phyloP scores from a whole-genome alignment of 345 rosid genomes.

The Moringa oleifera region DNA sequence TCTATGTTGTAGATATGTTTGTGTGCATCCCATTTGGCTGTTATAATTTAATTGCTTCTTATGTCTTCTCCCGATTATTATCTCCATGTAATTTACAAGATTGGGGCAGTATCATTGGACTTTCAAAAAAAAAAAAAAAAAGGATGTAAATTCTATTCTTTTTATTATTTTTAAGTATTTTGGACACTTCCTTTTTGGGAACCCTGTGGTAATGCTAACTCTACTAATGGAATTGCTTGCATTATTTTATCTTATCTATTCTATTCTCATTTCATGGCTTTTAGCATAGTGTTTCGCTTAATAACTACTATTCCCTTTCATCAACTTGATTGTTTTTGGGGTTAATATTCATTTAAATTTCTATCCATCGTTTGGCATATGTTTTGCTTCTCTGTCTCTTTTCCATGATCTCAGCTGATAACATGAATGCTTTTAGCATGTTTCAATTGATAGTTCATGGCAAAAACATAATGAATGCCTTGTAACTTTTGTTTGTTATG shows the following conservation, averaged over 20 bases:
- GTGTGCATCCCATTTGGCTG: neutral
- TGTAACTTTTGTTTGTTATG: constrained; percentile 13
- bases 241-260: too few relatives aligned
- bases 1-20: too few relatives aligned
- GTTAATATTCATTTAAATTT: too few relatives aligned
- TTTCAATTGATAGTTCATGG: constrained; percentile 4
- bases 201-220: neutral
- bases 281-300: neutral
- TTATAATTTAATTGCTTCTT: neutral
- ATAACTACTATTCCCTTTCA: neutral
- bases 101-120: too few relatives aligned
- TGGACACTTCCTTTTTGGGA: neutral
- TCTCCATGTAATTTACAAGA: too few relatives aligned
- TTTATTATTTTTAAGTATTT: too few relatives aligned
- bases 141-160: too few relatives aligned
- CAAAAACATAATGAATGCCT: constrained; percentile 6
- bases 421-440: neutral
- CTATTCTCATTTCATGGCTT: constrained; percentile 1
- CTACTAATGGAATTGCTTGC: neutral
- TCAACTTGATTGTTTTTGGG: neutral
- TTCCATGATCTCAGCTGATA: neutral
- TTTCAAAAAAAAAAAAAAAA: too few relatives aligned
- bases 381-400: neutral
- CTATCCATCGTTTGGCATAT: too few relatives aligned
- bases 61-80: too few relatives aligned